Base-by-base conservation (phyloP, 2,329 filamentous ascomycete genomes). In the Ophiostoma ips region DNA sequence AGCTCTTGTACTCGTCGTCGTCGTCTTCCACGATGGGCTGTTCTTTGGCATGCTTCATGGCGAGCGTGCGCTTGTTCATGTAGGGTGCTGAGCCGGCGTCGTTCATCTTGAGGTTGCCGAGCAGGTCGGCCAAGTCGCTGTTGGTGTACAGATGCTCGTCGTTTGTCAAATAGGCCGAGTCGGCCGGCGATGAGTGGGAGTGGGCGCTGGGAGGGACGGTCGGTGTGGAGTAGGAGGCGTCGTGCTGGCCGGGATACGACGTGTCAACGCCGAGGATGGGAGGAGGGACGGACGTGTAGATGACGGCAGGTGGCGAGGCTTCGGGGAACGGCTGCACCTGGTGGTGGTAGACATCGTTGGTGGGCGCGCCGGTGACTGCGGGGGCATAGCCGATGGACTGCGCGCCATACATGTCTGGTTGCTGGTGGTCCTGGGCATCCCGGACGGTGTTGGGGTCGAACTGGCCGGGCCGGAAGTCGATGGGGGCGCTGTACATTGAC, bases 11-110 rank as follows among this genome's bases (percentile, higher is more conserved):
- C 51, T 95, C 83, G 52, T 89, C 84, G 18, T 78, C 69, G 21
- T 77, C 69, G 11, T 81, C 84, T 53, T 85, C 82, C 33, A 84
- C 66, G 0, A 77, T 79, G 1, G 83, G 82, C 54, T 80, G 75
- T 45, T 77, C 74, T 37, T 63, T 50, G 62, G 59, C 35, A 59
- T 61, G 35, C 30, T 52, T 62, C 58, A 56, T 77, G 78, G 56
- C 52, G 11, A 53, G 51, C 19, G 51, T 45, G 47, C 48, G 48
- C 16, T 76, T 81, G 55, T 85, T 82, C 31, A 96, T 77, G 66
- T 95, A 96, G 2, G 87, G 87, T 28, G 90, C 87, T 63, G 88
- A 84, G 54, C 88, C 90, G 37, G 79, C 82, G 61, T 90, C 85
- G 54, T 94, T 84, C 58, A 96, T 87, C 60, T 86, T 89, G 13